A percentile compares a stretch with the other conserved stretches of the same genome.
phyloP scores from a whole-genome alignment of 2,329 filamentous ascomycete species.

The Cercospora sp. region DNA sequence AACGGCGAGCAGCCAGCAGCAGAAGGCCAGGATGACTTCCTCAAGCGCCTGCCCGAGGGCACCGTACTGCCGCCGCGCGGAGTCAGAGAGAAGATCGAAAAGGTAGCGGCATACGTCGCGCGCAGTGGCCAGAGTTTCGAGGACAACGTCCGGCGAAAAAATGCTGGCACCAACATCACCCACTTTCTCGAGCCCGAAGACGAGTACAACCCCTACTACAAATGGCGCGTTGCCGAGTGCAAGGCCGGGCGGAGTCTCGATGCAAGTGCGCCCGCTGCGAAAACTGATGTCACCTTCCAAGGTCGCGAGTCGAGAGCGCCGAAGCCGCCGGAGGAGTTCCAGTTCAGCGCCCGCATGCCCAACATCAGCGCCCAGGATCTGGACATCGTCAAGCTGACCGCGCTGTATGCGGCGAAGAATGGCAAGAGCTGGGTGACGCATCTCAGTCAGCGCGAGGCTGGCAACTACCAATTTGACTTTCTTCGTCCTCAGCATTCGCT shows the following conservation, averaged over 20 bases:
- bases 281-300: slow-evolving; percentile 44
- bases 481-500: slow-evolving; percentile 92
- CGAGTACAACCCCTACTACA: slow-evolving; percentile 83
- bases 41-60: slow-evolving; percentile 75
- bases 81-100: slow-evolving; percentile 83
- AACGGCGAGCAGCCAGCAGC: slow-evolving; percentile 30
- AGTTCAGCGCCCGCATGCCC: slow-evolving; percentile 95
- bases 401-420: slow-evolving; percentile 88
- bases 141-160: slow-evolving; percentile 81
- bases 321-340: slow-evolving; percentile 79
- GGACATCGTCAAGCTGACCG: slow-evolving; percentile 70
- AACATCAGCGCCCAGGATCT: slow-evolving; percentile 95
- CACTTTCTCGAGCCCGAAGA: slow-evolving; percentile 79
- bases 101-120: slow-evolving; percentile 88
- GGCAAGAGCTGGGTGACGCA: slow-evolving; percentile 89
- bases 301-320: slow-evolving; percentile 73
- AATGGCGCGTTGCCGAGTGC: slow-evolving; percentile 87
- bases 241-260: slow-evolving; percentile 79
- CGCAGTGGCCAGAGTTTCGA: slow-evolving; percentile 68
- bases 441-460: slow-evolving; percentile 81
- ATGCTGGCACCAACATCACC: slow-evolving; percentile 83
- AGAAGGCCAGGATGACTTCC: slow-evolving; percentile 50
- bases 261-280: slow-evolving; percentile 44
- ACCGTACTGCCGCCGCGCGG: slow-evolving; percentile 83
- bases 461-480: slow-evolving; percentile 96